Evolutionary conservation across 345 rosid genomes (phyloP), one percentile per base, ranked within the genome.

Genomic region (Arabidopsis arenosa): DNA sequence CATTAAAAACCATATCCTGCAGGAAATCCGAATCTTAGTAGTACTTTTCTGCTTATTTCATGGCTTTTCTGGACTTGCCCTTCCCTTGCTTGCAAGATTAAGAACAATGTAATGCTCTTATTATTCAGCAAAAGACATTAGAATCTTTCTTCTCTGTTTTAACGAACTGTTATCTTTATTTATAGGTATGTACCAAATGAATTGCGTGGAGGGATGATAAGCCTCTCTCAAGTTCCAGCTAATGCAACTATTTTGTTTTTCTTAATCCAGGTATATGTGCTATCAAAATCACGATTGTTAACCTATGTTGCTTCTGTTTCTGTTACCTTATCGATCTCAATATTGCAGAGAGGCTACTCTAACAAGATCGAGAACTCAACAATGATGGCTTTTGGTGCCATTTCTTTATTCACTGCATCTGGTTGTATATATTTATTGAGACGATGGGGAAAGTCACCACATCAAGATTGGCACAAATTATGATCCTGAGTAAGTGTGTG

Each of bases 191-290:
- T 95, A 10, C 98, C 96, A 37, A 88, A 85, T 82, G 93, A 92
- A 71, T 75, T 89, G 84, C 96, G 98, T 76, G 99, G 96, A 74
- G 98, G 99, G 79, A 92, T 90, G 99, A 87, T 95, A 47, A 84
- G 89, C 80, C 81, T 92, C 63, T 92, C 99, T 80, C 83, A 89
- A 40, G 90, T 90, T 39, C 94, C 96, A 69, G 91, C 96, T 47
- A 89, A 93, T 85, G 94, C 87, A 18, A 87, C 88, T 54, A 63
- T 88, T 51, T 78, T 93, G 55, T 81, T 88, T 76, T 63, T 86
- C 64, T 44, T 95, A 66, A 77, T 87, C 62, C 96, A 84, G 70
- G 98, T 93, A 39, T 40, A 39, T 40, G 73, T 63, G 14, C 66
- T 67, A 33, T 43, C 0, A 54, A 9, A 21, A 11, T 32, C 12